A percentile compares a stretch with the other conserved stretches of the same genome.
Conservation (phyloP, 306 rosid species). For the Acacia crassicarpa region DNA sequence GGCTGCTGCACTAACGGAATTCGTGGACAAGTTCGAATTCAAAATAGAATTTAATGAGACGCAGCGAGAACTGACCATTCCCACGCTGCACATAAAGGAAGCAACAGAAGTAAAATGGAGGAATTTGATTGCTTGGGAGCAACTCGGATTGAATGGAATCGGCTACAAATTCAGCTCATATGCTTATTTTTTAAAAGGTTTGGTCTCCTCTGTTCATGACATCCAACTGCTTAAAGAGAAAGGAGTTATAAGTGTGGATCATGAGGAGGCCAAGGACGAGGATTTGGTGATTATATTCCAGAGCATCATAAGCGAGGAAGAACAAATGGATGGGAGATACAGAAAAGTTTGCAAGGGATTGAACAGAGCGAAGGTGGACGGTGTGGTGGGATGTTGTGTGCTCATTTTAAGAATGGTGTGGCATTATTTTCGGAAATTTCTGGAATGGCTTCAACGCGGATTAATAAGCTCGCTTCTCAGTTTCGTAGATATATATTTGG, state of each 20-base stretch:
- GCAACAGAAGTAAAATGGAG: slow-evolving; percentile 4
- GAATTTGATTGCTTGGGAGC: slow-evolving; percentile 18
- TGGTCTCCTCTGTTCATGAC: neutral
- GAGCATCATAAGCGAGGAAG: neutral
- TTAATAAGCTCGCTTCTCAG: neutral
- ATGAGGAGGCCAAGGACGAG: neutral
- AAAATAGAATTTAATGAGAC: neutral
- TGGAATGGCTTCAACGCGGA: neutral
- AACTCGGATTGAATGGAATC: neutral
- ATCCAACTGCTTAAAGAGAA: neutral
- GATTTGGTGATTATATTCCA: neutral
- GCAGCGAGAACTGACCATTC: neutral
- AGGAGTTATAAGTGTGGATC: neutral
- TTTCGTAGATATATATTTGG: neutral
- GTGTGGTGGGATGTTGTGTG: neutral
- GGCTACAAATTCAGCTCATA: neutral
- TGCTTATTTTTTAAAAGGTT: neutral
- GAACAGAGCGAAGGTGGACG: neutral
- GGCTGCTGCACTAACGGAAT: neutral
- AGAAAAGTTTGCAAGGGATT: neutral
- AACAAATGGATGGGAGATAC: neutral
- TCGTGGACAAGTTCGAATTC: neutral
- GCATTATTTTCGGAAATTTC: neutral
- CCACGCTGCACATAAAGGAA: neutral
- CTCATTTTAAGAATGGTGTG: neutral